Base-by-base conservation (phyloP, 352 stramenopile genomes). In the Pythium sukuiense region DNA sequence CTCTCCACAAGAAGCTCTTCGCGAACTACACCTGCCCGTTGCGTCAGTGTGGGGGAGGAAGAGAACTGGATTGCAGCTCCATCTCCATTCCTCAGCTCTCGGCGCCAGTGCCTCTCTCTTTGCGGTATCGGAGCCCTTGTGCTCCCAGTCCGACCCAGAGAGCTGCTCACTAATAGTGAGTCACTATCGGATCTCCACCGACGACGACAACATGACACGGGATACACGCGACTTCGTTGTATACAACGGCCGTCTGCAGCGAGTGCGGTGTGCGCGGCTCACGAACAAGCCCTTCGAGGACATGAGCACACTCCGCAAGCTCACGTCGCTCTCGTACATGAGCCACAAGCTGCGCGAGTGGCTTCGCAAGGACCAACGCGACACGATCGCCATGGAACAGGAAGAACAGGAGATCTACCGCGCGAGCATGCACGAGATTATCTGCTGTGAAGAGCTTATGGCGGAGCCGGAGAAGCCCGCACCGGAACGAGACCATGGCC, bases 241-340 rank as follows among this genome's bases (percentile, higher is more conserved):
- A n/a, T 74, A 71, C 59, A 71, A 74, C n/a, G 68, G 68, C 9
- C 68, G 49, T 20, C 46, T 74, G n/a, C 68, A 68, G 37, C 58
- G 63, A 41, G 59, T 74, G n/a, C 62, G 63, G 24, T 60, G 55
- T 24, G 33, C 55, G 14, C 63, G 57, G 30, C 26, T 55, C 11
- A 27, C 20, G 12, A 59, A 41, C 37, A 67, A 67, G 48, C 68
- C 62, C 18, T 63, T 61, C 48, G 69, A 83, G 13, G 79, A 85
- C 20, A 65, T 60, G 59, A 76, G 75, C 63, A 74, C 66, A 9
- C 60, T 88, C 18, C 78, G 76, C 45, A 88, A 89, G 60, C 73
- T 86, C 65, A 81, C 76, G 64, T 92, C 83, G 48, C 56, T 92
- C 37, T 72, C 53, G 35, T 90, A 90, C 63, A 70, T 89, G 45